Base-by-base conservation (phyloP, 257 asterid species). In the Gentiana macrophylla region DNA sequence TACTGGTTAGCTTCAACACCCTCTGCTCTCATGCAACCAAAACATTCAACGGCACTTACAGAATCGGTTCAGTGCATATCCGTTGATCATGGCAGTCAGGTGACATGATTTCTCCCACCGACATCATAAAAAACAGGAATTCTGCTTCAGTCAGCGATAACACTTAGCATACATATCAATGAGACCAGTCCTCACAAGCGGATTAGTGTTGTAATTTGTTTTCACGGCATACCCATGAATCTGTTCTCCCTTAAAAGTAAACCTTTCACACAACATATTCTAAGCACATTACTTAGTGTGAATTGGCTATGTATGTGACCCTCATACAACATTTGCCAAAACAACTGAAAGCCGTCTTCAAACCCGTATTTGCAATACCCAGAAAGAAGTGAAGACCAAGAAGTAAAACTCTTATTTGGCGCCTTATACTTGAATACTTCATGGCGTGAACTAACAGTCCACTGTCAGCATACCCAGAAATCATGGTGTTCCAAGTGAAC, bases 81-180 rank as follows among this genome's bases (percentile, higher is more conserved):
- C 96, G 35, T 74, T 82, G 37, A 90, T 67, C 89, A 84, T 80
- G 7, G 95, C 96, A 10, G 94, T 90, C 96, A 90, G 55, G 96
- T 82, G 45, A 90, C 98, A 35, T 89, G 96, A 52, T 84, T 89
- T 73, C 75, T 84, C 72, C 81, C 83, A n/a, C 55, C 8, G 71
- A 46, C 80, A 83, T 83, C 62, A 66, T 58, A 32, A 46, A 37
- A 61, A 86, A 89, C 46, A 89, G 80, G 66, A 41, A 53, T 46
- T 79, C 91, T 2, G 96, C 94, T 46, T 80, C 86, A 68, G 32
- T 47, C 47, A 86, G 11, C 64, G 62, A 65, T 63, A 56, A 57
- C 88, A 81, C 61, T 86, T 89, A 0, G 83, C 88, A 46, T 86
- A 84, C 74, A 89, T 80, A 71, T 89, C 96, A 36, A 89, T 73